phyloP scores from a whole-genome alignment of 306 rosid genomes.

The Abrus precatorius region DNA sequence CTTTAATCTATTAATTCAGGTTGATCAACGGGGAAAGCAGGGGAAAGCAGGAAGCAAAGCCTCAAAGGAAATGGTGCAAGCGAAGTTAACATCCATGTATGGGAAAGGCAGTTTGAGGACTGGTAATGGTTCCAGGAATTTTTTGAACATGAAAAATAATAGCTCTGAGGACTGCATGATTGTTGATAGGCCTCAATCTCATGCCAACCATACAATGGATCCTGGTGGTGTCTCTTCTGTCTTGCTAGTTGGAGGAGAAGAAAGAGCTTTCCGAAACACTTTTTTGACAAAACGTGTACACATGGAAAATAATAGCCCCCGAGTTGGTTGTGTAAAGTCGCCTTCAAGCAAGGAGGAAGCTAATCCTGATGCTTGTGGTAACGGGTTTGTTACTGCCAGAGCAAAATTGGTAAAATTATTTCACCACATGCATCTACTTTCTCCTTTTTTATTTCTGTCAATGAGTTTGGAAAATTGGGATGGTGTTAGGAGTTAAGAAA shows the following conservation, averaged over 20 bases:
- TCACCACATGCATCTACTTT: not conserved
- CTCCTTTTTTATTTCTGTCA: not conserved
- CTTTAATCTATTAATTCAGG: conserved; percentile 47
- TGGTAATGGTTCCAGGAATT: conserved; percentile 53
- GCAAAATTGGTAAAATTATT: conserved; percentile 48
- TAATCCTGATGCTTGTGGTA: conserved; percentile 57
- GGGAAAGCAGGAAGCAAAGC: conserved; percentile 53
- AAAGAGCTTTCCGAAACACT: conserved; percentile 58
- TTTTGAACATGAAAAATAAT: conserved; percentile 55
- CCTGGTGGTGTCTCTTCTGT: conserved; percentile 52
- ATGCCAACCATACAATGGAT: conserved; percentile 52
- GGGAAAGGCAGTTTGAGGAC: conserved; percentile 56
- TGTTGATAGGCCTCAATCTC: conserved; percentile 63
- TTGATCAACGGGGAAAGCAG: conserved; percentile 57
- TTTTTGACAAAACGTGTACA: conserved; percentile 68
- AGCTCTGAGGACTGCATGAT: conserved; percentile 60
- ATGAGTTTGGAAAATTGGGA: not conserved
- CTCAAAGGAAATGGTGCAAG: conserved; percentile 60
- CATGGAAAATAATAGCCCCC: conserved; percentile 66
- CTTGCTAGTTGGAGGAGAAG: conserved; percentile 68
- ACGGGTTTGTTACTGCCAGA: conserved; percentile 69
- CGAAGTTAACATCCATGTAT: conserved; percentile 61
- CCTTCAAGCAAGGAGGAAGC: conserved; percentile 70
- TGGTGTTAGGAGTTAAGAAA: too few species aligned
- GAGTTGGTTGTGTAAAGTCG: conserved; percentile 62